phyloP scores from a whole-genome alignment of 148 eudicot species.

The Fallopia convolvulus region DNA sequence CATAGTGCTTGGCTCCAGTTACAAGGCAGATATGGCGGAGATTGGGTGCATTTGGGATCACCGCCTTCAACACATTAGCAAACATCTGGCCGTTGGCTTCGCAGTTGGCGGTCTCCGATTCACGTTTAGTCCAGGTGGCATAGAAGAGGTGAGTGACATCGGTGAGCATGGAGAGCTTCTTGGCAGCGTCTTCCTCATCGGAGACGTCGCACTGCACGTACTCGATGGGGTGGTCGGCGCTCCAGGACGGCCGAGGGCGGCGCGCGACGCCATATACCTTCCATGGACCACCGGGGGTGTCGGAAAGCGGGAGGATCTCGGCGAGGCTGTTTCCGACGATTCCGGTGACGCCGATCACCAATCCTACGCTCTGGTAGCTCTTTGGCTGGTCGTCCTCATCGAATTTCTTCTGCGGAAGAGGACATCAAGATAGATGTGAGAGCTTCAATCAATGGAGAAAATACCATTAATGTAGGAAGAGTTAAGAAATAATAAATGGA shows the following conservation, averaged over 20 bases:
- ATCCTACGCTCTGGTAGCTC: conserved; percentile 3
- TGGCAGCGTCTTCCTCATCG: conserved; percentile 32
- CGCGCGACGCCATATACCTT: conserved; percentile 55
- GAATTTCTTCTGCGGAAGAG: background rate
- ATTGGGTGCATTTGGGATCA: conserved; percentile 29
- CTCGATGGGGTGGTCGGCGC: conserved; percentile 50
- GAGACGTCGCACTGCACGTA: conserved; percentile 62
- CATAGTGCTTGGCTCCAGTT: conserved; percentile 48
- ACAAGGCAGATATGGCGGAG: conserved; percentile 64
- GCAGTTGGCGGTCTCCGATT: conserved; percentile 27
- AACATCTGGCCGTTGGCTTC: conserved; percentile 51
- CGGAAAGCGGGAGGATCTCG: conserved; percentile 3
- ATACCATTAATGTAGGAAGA: background rate
- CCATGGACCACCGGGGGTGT: conserved; percentile 36
- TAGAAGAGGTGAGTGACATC: conserved; percentile 74
- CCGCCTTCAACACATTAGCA: conserved; percentile 42
- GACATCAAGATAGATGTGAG: background rate
- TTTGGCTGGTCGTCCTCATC: background rate
- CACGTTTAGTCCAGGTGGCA: conserved; percentile 53
- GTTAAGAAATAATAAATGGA: too few species aligned
- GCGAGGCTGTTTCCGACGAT: conserved; percentile 22
- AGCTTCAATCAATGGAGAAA: too few species aligned
- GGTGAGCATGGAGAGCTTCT: conserved; percentile 38
- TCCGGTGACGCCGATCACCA: conserved; percentile 24
- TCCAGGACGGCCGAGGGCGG: conserved; percentile 62